Conservation (phyloP, 2,329 filamentous ascomycete species). For the Chaetomium sp. region DNA sequence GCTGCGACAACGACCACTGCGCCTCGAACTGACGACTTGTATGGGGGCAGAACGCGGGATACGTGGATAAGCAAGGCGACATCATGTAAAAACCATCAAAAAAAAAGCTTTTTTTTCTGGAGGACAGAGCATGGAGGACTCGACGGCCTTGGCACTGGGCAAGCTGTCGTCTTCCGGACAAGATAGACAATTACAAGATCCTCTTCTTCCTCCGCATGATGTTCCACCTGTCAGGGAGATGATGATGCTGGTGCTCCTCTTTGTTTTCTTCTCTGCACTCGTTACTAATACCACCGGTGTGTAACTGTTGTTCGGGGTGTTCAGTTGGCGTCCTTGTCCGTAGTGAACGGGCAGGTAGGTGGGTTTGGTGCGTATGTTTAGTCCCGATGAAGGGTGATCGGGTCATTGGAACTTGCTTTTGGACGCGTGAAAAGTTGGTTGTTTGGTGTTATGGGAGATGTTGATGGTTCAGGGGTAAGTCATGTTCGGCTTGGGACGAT, state of each 20-base stretch:
- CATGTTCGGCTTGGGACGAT: not conserved
- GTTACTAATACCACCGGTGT: too few relatives aligned
- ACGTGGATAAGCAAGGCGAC: not conserved
- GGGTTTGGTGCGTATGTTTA: not conserved
- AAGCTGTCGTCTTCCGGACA: conserved; percentile 10
- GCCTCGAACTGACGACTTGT: not conserved
- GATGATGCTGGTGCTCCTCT: not conserved
- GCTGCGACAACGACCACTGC: not conserved
- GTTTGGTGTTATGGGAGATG: not conserved
- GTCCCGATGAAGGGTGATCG: too few relatives aligned
- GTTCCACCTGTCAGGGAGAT: not conserved
- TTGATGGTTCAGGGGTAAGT: not conserved
- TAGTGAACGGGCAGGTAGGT: too few relatives aligned
- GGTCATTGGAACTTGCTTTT: not conserved
- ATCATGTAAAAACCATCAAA: conserved; percentile 11
- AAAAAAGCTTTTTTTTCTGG: conserved; percentile 28
- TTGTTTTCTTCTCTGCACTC: too few relatives aligned
- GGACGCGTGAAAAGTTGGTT: not conserved
- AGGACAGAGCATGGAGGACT: conserved; percentile 16
- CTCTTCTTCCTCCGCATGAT: conserved; percentile 12
- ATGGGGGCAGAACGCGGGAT: not conserved
- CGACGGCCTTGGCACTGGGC: conserved; percentile 3
- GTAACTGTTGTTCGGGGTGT: too few relatives aligned
- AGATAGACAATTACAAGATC: conserved; percentile 23
- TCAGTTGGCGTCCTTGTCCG: too few relatives aligned